A percentile compares a stretch with the other conserved stretches of the same genome.
phyloP scores from a whole-genome alignment of 371 early-diverging fungal species.

The Apophysomyces elegans region DNA sequence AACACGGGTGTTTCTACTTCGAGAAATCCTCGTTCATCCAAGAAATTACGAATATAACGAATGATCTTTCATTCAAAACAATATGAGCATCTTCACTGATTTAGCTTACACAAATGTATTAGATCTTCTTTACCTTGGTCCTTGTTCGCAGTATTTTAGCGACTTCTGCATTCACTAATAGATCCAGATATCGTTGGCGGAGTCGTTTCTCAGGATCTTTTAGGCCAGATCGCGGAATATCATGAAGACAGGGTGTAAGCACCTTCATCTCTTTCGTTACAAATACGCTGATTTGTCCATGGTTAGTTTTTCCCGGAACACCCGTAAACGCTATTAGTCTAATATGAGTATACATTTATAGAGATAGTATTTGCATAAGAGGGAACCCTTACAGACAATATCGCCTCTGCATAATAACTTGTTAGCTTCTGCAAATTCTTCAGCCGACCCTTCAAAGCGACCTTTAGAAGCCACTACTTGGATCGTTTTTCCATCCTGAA shows the following conservation, averaged over 20 bases:
- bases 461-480: slow-evolving; percentile 72
- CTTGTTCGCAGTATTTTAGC: slow-evolving; percentile 60
- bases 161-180: slow-evolving; percentile 82
- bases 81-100: neutral
- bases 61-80: slow-evolving; percentile 61
- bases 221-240: slow-evolving; percentile 77
- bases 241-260: slow-evolving; percentile 89
- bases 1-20: slow-evolving; percentile 98
- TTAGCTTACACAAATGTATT: too few species aligned
- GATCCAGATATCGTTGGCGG: slow-evolving; percentile 87
- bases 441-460: slow-evolving; percentile 42
- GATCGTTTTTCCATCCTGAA: slow-evolving; percentile 61
- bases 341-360: slow-evolving; percentile 1
- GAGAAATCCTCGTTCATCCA: slow-evolving; percentile 82
- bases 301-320: slow-evolving; percentile 77
- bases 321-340: slow-evolving; percentile 68
- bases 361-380: neutral
- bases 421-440: slow-evolving; percentile 50
- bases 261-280: slow-evolving; percentile 61
- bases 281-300: slow-evolving; percentile 85
- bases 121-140: slow-evolving; percentile 38
- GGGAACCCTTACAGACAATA: slow-evolving; percentile 58
- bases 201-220: slow-evolving; percentile 83
- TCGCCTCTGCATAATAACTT: slow-evolving; percentile 66
- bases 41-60: slow-evolving; percentile 74